Conservation (phyloP, 305 asterid species). For the Vinca major region DNA sequence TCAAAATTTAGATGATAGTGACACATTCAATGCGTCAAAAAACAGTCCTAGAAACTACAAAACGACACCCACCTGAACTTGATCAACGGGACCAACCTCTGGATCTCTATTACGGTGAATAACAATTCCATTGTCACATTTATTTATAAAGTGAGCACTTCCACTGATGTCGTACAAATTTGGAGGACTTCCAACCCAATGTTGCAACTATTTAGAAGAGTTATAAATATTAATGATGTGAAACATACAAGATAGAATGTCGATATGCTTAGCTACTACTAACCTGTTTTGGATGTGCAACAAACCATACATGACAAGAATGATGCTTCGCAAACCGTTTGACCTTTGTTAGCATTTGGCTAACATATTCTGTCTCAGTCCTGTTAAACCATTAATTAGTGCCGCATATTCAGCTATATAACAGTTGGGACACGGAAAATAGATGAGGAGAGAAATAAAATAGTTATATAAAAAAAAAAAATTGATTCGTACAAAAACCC, state of each 20-base stretch:
- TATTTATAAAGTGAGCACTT: slow-evolving; percentile 94
- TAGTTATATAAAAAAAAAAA: too few relatives aligned
- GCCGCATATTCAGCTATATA: background rate
- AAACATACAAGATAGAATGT: background rate
- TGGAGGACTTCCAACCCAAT: slow-evolving; percentile 86
- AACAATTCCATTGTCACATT: slow-evolving; percentile 91
- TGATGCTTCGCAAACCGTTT: slow-evolving; percentile 97
- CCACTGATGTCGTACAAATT: slow-evolving; percentile 91
- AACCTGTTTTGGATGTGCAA: slow-evolving; percentile 98
- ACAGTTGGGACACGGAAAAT: background rate
- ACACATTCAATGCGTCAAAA: background rate
- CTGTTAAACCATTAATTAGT: slow-evolving; percentile 26
- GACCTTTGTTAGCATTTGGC: slow-evolving; percentile 87
- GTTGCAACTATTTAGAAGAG: slow-evolving; percentile 49
- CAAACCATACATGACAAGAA: slow-evolving; percentile 95
- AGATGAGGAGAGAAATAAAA: too few relatives aligned
- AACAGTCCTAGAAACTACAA: background rate
- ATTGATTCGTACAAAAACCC: background rate
- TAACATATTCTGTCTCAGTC: slow-evolving; percentile 95
- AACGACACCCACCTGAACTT: slow-evolving; percentile 55
- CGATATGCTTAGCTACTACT: slow-evolving; percentile 7
- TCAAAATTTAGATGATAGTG: slow-evolving; percentile 4
- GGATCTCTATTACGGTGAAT: slow-evolving; percentile 90
- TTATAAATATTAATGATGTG: slow-evolving; percentile 14
- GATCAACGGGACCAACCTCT: slow-evolving; percentile 64